A percentile compares a stretch with the other conserved stretches of the same genome.
Evolutionary conservation across 1,284 basidiomycete genomes (phyloP).

Genomic region (Afroboletus lepidellus): DNA sequence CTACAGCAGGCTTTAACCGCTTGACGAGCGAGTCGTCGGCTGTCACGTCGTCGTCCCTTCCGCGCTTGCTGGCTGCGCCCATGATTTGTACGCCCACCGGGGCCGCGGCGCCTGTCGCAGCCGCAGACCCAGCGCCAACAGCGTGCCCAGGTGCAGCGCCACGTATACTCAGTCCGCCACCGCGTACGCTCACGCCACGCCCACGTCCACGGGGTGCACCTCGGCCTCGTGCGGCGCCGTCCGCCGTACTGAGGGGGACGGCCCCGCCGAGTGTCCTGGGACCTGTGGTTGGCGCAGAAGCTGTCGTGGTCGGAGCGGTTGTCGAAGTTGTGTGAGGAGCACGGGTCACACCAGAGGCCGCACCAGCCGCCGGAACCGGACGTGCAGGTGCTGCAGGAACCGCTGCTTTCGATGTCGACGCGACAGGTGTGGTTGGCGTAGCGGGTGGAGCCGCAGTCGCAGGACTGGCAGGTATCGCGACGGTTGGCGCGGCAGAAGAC

Average conservation of each 20-base stretch:
- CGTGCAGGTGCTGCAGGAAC: constrained; percentile 16
- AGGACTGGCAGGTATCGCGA: constrained; percentile 7
- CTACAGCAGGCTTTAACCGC: constrained; percentile 57
- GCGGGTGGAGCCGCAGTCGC: constrained; percentile 11
- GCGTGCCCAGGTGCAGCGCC: constrained; percentile 41
- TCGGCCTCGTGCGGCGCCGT: constrained; percentile 33
- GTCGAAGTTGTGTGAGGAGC: constrained; percentile 21
- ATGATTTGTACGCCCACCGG: constrained; percentile 42
- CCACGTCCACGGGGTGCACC: constrained; percentile 32
- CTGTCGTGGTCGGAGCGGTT: constrained; percentile 1
- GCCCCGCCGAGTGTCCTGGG: constrained; percentile 28
- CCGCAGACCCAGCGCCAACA: constrained; percentile 30
- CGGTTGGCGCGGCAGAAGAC: constrained; percentile 9
- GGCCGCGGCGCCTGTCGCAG: constrained; percentile 15
- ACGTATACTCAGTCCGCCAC: constrained; percentile 34
- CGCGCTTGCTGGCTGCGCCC: constrained; percentile 66
- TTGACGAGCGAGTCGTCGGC: constrained; percentile 63
- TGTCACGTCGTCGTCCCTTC: constrained; percentile 53
- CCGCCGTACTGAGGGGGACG: constrained; percentile 22
- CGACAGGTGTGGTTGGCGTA: constrained; percentile 26
- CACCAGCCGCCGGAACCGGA: constrained; percentile 14
- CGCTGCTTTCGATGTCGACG: constrained; percentile 16
- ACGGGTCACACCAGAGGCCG: constrained; percentile 1
- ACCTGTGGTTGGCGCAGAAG: constrained; percentile 10
- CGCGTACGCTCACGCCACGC: constrained; percentile 39